Evolutionary conservation across 805 yeast species (phyloP).

Genomic region (Ogataea paraovalis): DNA sequence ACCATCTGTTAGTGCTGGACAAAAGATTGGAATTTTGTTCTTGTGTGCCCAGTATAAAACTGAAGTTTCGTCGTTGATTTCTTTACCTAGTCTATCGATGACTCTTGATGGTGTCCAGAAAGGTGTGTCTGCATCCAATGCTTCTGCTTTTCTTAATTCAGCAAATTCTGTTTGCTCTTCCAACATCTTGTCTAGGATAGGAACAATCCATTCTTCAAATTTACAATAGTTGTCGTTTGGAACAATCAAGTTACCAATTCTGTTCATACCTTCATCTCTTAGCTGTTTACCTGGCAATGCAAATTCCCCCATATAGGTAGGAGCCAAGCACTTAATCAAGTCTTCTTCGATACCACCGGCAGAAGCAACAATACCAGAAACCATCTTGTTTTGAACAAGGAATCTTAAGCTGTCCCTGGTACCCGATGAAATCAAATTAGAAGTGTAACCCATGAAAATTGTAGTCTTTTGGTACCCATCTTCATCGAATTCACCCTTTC

Average conservation of each 20-base stretch:
- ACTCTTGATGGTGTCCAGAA: slow-evolving; percentile 93
- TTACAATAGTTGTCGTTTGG: slow-evolving; percentile 98
- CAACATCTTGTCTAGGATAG: slow-evolving; percentile 79
- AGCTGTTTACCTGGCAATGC: slow-evolving; percentile 72
- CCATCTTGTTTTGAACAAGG: slow-evolving; percentile 90
- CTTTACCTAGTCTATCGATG: slow-evolving; percentile 91
- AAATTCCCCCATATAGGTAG: slow-evolving; percentile 93
- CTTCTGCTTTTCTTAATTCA: slow-evolving; percentile 46
- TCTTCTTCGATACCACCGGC: slow-evolving; percentile 99
- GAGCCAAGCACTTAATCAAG: slow-evolving; percentile 91
- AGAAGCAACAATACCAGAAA: slow-evolving; percentile 91
- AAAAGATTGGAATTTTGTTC: slow-evolving; percentile 91
- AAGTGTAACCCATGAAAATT: slow-evolving; percentile 92
- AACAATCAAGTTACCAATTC: slow-evolving; percentile 94
- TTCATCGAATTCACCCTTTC: slow-evolving; percentile 73
- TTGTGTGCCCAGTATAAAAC: slow-evolving; percentile 98
- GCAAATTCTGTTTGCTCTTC: slow-evolving; percentile 81
- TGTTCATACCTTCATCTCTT: slow-evolving; percentile 94
- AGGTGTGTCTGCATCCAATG: slow-evolving; percentile 62
- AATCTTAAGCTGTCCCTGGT: slow-evolving; percentile 84
- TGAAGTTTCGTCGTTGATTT: slow-evolving; percentile 88
- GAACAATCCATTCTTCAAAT: slow-evolving; percentile 98
- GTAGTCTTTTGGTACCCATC: slow-evolving; percentile 80
- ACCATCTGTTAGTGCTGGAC: slow-evolving; percentile 98
- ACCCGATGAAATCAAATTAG: slow-evolving; percentile 93